phyloP scores from a whole-genome alignment of 2,329 filamentous ascomycete species.

The Ramichloridium luteum region DNA sequence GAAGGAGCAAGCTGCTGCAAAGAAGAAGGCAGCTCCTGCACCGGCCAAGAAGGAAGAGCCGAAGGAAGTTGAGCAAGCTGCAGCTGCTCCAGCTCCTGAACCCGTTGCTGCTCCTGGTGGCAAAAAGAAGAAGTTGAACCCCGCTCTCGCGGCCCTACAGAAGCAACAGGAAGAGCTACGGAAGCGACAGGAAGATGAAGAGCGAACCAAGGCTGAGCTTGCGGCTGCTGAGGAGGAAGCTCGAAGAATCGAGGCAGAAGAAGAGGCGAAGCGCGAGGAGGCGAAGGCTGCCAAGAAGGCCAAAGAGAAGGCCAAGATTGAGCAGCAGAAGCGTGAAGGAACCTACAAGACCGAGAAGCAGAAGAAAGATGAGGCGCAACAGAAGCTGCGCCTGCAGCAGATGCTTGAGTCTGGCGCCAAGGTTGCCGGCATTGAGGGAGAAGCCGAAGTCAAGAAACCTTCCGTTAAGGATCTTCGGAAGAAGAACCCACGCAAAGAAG shows the following conservation, averaged over 20 bases:
- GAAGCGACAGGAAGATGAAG: slow-evolving; percentile 52
- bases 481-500: slow-evolving; percentile 54
- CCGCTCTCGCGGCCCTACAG: slow-evolving; percentile 60
- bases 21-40: slow-evolving; percentile 56
- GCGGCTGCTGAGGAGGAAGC: slow-evolving; percentile 56
- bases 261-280: slow-evolving; percentile 57
- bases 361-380: slow-evolving; percentile 66
- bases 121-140: slow-evolving; percentile 83
- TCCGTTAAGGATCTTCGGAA: slow-evolving; percentile 59
- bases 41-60: slow-evolving; percentile 24
- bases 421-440: slow-evolving; percentile 46
- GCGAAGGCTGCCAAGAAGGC: slow-evolving; percentile 68
- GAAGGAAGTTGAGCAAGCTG: slow-evolving; percentile 36
- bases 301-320: slow-evolving; percentile 73
- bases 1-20: slow-evolving; percentile 83
- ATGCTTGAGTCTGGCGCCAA: slow-evolving; percentile 67
- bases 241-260: slow-evolving; percentile 53
- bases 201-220: slow-evolving; percentile 48
- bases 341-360: slow-evolving; percentile 80
- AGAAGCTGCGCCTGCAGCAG: slow-evolving; percentile 70
- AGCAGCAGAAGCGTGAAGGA: slow-evolving; percentile 77
- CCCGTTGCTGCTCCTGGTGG: slow-evolving; percentile 34
- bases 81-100: slow-evolving; percentile 37
- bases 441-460: slow-evolving; percentile 74
- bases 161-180: slow-evolving; percentile 73